Base-by-base conservation (phyloP, 148 eudicot genomes). In the Polygonum aviculare region DNA sequence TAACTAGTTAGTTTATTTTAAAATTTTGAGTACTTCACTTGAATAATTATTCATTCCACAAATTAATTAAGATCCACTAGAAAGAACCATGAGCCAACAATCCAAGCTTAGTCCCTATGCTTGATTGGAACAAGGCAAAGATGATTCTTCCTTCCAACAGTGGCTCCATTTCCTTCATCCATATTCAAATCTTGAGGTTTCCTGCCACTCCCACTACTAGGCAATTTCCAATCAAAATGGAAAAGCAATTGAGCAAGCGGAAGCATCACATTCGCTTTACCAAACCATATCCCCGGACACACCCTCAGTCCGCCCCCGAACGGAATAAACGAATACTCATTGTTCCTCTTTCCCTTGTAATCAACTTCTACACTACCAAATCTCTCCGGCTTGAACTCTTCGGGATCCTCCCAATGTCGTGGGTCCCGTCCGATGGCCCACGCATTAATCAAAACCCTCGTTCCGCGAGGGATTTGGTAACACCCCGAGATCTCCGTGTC, bases 141-240 rank as follows among this genome's bases (percentile, higher is more conserved):
- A 14, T 55, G 60, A 55, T 55, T 55, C 60, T 55, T 55, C 21
- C 60, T 16, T 8, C 12, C 21, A 55, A 11, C 60, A 18, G 14
- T 55, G 7, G 60, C 60, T 3, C 60, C 60, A 55, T 55, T 55
- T 55, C 60, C 60, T 55, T 55, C 60, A 55, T 55, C 60, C 60
- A 55, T 55, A 55, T 55, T 22, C 1, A 55, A 22, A 4, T 55
- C 22, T 19, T 3, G 3, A 8, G 60, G 22, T 2, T 55, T 16
- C 60, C 21, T 16, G 2, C 60, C 60, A 16, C 14, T 19, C 31
- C 31, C 31, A 26, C 31, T 26, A 26, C 31, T 26, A 3, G 60
- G 22, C 60, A 55, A 55, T 5, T 19, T 55, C 60, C 60, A 55
- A 55, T 55, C 60, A 55, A 55, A 55, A 55, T 55, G 60, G 22